These are phyloP conservation scores for Kodamaea restingae DNA, from an alignment of 805 yeast genomes.

Conservation along the genomic window DNA sequence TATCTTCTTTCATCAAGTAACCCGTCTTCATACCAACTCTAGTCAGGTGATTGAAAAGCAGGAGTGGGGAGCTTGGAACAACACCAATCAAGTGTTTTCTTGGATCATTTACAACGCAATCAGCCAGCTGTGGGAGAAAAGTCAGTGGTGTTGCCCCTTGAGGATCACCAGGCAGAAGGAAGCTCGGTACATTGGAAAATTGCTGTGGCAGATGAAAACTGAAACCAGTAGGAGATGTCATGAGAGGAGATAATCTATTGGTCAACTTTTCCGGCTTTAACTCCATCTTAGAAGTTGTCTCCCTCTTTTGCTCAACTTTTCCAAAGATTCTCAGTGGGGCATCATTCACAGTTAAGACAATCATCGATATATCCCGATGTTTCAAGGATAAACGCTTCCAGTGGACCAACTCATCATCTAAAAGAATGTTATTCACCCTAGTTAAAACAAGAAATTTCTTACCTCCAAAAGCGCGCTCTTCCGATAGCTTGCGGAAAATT, in stretches of 20 bases:
- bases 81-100: constrained; percentile 52
- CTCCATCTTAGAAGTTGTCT: constrained; percentile 1
- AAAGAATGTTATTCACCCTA: constrained; percentile 66
- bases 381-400: constrained; percentile 71
- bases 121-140: constrained; percentile 3
- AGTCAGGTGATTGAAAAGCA: constrained; percentile 66
- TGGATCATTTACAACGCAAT: constrained; percentile 27
- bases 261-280: neutral
- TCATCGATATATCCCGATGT: constrained; percentile 52
- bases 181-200: constrained; percentile 29
- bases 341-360: constrained; percentile 65
- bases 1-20: constrained; percentile 47
- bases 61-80: constrained; percentile 56
- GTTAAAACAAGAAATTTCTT: constrained; percentile 65
- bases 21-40: constrained; percentile 71
- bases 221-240: constrained; percentile 31
- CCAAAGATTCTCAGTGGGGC: constrained; percentile 44
- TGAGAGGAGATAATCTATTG: constrained; percentile 8
- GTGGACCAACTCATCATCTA: constrained; percentile 76
- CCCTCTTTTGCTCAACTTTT: constrained; percentile 1
- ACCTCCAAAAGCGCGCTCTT: constrained; percentile 38
- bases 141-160: constrained; percentile 2
- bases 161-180: constrained; percentile 24
- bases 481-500: constrained; percentile 36
- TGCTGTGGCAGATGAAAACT: constrained; percentile 37